Evolutionary conservation across 306 rosid species (phyloP).

Genomic region (Styphnolobium japonicum): DNA sequence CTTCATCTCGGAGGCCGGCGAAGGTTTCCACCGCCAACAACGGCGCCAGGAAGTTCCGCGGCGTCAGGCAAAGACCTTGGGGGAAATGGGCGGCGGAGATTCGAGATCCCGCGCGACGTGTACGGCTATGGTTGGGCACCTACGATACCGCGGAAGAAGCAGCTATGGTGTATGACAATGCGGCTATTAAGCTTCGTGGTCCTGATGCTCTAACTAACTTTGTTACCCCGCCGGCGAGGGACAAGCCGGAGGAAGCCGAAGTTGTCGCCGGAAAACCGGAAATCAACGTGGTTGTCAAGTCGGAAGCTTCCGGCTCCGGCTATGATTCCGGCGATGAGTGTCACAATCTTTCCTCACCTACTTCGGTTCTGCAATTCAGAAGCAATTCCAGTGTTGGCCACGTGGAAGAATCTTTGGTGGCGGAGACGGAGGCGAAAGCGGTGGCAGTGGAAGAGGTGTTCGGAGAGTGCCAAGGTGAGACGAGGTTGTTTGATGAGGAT

Average conservation of each 20-base stretch:
- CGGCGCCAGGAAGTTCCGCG: slow-evolving; percentile 59
- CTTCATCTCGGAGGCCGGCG: neutral
- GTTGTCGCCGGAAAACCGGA: neutral
- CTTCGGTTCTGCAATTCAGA: slow-evolving; percentile 67
- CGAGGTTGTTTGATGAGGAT: slow-evolving; percentile 23
- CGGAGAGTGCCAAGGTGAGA: slow-evolving; percentile 46
- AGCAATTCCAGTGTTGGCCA: slow-evolving; percentile 16
- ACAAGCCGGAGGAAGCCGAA: neutral
- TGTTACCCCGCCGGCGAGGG: slow-evolving; percentile 1
- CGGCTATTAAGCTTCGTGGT: slow-evolving; percentile 65
- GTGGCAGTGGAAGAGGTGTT: neutral
- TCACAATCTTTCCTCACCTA: slow-evolving; percentile 56
- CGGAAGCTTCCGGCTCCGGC: slow-evolving; percentile 39
- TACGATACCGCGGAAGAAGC: slow-evolving; percentile 86
- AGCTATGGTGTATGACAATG: slow-evolving; percentile 70
- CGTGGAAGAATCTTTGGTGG: too few species aligned
- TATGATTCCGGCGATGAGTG: slow-evolving; percentile 67
- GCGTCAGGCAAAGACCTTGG: slow-evolving; percentile 80
- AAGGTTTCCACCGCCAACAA: slow-evolving; percentile 22
- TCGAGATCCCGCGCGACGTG: slow-evolving; percentile 62
- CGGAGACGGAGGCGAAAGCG: neutral
- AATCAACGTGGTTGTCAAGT: neutral
- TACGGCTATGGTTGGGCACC: slow-evolving; percentile 66
- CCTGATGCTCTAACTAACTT: slow-evolving; percentile 71
- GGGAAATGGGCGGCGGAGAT: slow-evolving; percentile 95